Evolutionary conservation across 2,329 filamentous ascomycete genomes (phyloP).

Genomic region (Aspergillus transmontanensis): DNA sequence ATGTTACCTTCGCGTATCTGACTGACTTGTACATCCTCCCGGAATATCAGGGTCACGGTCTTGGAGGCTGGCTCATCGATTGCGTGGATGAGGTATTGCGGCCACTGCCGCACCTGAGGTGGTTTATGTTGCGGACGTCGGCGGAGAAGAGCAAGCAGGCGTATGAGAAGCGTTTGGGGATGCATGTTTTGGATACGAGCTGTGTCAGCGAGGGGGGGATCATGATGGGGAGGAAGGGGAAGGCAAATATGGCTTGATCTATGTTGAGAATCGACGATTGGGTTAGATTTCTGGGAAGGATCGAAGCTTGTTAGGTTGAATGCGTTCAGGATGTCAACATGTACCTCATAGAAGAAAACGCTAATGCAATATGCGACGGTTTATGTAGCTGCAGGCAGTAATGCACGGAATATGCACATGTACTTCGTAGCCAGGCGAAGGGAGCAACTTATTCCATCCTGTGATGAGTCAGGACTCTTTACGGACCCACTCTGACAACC

Average conservation of each 20-base stretch:
- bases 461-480: neutral
- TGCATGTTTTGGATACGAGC: slow-evolving; percentile 25
- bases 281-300: neutral
- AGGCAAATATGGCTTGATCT: slow-evolving; percentile 10
- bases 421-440: no score
- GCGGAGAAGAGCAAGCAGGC: slow-evolving; percentile 21
- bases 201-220: slow-evolving; percentile 14
- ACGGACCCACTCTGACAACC: neutral
- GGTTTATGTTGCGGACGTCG: slow-evolving; percentile 53
- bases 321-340: neutral
- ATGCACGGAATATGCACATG: no score
- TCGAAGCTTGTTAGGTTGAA: no score
- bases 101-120: slow-evolving; percentile 62
- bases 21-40: slow-evolving; percentile 69
- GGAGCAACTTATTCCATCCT: neutral
- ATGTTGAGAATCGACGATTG: neutral
- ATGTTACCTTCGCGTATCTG: slow-evolving; percentile 68
- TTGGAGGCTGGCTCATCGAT: slow-evolving; percentile 67
- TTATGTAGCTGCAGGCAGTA: neutral
- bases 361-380: neutral
- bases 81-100: slow-evolving; percentile 61
- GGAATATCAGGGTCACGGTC: slow-evolving; percentile 61
- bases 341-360: neutral
- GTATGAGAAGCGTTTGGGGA: slow-evolving; percentile 25
- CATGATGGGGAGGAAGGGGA: slow-evolving; percentile 15